Base-by-base conservation (phyloP, 2,329 filamentous ascomycete genomes). In the Leptographium wingfieldii region DNA sequence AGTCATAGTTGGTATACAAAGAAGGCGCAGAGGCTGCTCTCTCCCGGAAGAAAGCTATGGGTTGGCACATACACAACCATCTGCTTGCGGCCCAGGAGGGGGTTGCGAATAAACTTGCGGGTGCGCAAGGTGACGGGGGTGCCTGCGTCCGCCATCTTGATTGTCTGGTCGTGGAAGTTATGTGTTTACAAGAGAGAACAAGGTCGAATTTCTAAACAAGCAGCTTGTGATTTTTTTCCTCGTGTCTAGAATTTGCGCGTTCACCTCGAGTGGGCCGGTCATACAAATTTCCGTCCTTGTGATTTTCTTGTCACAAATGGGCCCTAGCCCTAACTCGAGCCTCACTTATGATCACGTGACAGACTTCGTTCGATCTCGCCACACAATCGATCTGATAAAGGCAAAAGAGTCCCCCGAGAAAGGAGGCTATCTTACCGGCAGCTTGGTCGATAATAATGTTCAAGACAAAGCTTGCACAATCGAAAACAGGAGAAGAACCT, bases 61-160 rank as follows among this genome's bases (percentile, higher is more conserved):
- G 69, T 69, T 66, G 9, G 11, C 69, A 87, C 88, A 85, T 90
- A 96, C 92, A 96, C 89, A 80, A 96, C 92, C 90, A 97, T 96
- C 87, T 97, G 92, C 86, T 95, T 96, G 78, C 92, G 89, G 77
- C 88, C 90, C 76, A 99, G 87, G 75, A 99, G 90, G 78, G 94
- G 90, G 87, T 99, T 99, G 83, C 92, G 90, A 82, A 97, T 95
- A 89, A 99, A 99, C 85, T 97, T 97, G 89, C 94, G 92, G 80
- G 94, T 99, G 83, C 94, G 86, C 81, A 92, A 80, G 73, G 87
- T 91, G 76, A 91, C 86, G 74, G 86, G 80, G 71, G 79, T 78
- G 76, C 90, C 86, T 74, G 79, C 78, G 80, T 92, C 88, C 80
- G 92, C 88, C 92, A 96, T 96, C 78, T 79, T 95, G 67, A 64